phyloP scores from a whole-genome alignment of 2,329 filamentous ascomycete genomes.

The Arthroderma uncinatum region DNA sequence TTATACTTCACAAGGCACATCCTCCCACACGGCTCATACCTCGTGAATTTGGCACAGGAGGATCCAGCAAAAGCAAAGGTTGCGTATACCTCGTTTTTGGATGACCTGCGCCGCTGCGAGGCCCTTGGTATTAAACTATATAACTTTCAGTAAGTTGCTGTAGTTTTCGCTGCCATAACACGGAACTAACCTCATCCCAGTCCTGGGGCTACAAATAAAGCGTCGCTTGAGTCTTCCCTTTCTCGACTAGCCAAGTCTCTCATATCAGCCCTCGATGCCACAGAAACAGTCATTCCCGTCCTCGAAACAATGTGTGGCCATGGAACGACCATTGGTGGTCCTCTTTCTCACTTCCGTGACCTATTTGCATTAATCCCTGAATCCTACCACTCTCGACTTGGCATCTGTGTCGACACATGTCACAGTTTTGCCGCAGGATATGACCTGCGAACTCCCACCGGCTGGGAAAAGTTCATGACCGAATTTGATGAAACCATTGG shows the following conservation, averaged over 20 bases:
- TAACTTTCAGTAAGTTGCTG: conserved; percentile 64
- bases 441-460: conserved; percentile 64
- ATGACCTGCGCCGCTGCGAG: conserved; percentile 79
- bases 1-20: conserved; percentile 44
- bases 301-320: conserved; percentile 92
- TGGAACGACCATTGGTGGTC: conserved; percentile 76
- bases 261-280: conserved; percentile 69
- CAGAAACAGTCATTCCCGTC: conserved; percentile 64
- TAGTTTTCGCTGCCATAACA: neutral
- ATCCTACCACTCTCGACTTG: conserved; percentile 73
- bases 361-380: conserved; percentile 61
- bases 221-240: conserved; percentile 57
- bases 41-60: conserved; percentile 85
- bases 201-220: conserved; percentile 68
- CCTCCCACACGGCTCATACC: conserved; percentile 88
- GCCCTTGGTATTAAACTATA: conserved; percentile 79
- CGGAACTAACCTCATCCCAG: conserved; percentile 19
- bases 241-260: conserved; percentile 68
- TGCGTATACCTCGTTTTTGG: conserved; percentile 74
- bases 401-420: conserved; percentile 93
- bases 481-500: conserved; percentile 72
- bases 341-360: conserved; percentile 74
- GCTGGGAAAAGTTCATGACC: conserved; percentile 61
- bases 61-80: conserved; percentile 71
- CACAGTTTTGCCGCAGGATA: conserved; percentile 93